Base-by-base conservation (phyloP, 2,329 filamentous ascomycete species). In the Mycosphaerella arachidis region DNA sequence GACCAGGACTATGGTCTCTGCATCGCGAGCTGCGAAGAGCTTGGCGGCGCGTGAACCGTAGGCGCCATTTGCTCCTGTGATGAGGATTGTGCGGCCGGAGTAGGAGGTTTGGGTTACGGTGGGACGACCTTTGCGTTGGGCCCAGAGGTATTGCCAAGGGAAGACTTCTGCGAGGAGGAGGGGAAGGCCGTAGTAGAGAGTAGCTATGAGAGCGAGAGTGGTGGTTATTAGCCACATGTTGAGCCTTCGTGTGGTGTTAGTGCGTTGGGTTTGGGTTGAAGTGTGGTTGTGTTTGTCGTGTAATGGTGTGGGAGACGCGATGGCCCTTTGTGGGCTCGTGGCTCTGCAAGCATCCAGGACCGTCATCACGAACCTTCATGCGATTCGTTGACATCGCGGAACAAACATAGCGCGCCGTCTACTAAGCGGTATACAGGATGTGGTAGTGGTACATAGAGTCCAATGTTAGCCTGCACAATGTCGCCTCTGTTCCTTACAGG, bases 91-190 rank as follows among this genome's bases (percentile, higher is more conserved):
- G 10, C 40, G 29, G 37, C 48, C 54, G 46, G 31, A 35, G 30
- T 60, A 60, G 31, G 58, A 57, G 10, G 48, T 30, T 6, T 55
- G 50, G n/a, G 13, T 55, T 13, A 61, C 55, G 10, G 55, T 51
- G 9, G 56, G 56, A 24, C 43, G 30, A 18, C 56, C 53, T 40
- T 55, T 35, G 12, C 56, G 50, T 46, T 61, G 59, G 5, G 30
- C 55, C 52, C 52, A 55, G 6, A 61, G 53, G 13, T 27, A 48
- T 43, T 48, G 31, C 55, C 52, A 58, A 7, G 59, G 59, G 45
- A 61, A 61, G 27, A 58, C 50, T 56, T 61, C 59, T 27, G 59
- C 59, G 40, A 61, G 56, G 20, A 60, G 33, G 24, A 53, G 16
- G 13, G 58, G 58, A 3, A 60, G n/a, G 12, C 20, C 54, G 48